Conservation (phyloP, 2,329 filamentous ascomycete genomes). For the Plenodomus tracheiphilus region DNA sequence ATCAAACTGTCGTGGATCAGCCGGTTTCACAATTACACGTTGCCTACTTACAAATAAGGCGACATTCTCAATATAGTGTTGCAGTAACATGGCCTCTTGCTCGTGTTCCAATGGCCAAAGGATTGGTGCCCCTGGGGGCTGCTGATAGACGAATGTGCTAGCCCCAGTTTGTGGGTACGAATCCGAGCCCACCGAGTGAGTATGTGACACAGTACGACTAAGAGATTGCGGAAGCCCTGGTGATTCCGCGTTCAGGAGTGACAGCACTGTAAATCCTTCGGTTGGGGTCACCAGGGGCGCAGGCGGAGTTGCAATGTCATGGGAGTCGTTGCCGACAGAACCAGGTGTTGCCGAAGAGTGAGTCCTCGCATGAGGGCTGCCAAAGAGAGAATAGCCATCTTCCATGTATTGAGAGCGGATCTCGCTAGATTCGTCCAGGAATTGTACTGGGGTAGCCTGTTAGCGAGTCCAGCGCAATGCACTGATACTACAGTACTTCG, state of each 20-base stretch:
- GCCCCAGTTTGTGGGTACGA: constrained; percentile 11
- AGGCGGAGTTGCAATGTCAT: constrained; percentile 19
- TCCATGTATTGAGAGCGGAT: constrained; percentile 36
- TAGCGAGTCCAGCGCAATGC: constrained; percentile 2
- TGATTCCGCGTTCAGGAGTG: constrained; percentile 40
- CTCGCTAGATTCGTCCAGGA: constrained; percentile 41
- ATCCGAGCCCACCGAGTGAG: constrained; percentile 9
- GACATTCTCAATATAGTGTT: constrained; percentile 43
- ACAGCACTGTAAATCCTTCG: constrained; percentile 39
- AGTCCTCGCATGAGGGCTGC: constrained; percentile 11
- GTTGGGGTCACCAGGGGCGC: constrained; percentile 27
- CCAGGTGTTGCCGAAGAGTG: constrained; percentile 16
- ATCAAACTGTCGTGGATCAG: constrained; percentile 33
- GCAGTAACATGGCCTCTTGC: constrained; percentile 43
- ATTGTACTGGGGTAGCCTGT: constrained; percentile 34
- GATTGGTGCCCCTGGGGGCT: constrained; percentile 32
- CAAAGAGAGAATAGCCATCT: constrained; percentile 21
- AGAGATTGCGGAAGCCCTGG: constrained; percentile 20
- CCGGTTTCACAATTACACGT: too few relatives aligned
- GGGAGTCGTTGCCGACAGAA: constrained; percentile 13
- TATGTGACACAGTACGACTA: constrained; percentile 19
- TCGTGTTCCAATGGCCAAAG: constrained; percentile 43
- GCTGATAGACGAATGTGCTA: constrained; percentile 35
- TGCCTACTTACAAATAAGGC: constrained; percentile 36
- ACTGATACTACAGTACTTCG: constrained; percentile 22